phyloP scores from a whole-genome alignment of 768 basidiomycete species.

The Termitomyces sp. region DNA sequence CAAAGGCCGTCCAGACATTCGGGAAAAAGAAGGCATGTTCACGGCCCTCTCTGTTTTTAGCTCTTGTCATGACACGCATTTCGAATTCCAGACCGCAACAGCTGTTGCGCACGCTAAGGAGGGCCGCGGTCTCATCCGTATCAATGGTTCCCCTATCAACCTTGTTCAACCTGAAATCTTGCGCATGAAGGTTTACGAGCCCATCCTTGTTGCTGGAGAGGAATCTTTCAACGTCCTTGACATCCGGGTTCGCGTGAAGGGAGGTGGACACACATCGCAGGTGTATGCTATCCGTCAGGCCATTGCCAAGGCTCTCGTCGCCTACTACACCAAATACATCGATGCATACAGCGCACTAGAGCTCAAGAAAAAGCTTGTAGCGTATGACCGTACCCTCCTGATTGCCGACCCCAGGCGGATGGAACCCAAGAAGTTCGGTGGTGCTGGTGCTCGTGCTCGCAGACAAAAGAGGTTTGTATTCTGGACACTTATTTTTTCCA shows the following conservation, averaged over 20 bases:
- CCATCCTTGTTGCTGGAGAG: slow-evolving; percentile 89
- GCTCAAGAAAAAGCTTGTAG: slow-evolving; percentile 95
- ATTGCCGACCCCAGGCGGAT: slow-evolving; percentile 95
- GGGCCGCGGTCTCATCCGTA: slow-evolving; percentile 92
- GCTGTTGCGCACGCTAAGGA: slow-evolving; percentile 97
- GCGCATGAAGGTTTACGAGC: slow-evolving; percentile 97
- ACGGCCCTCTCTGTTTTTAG: slow-evolving; percentile 2
- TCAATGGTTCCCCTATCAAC: slow-evolving; percentile 95
- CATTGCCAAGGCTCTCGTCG: slow-evolving; percentile 95
- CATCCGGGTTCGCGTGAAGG: slow-evolving; percentile 96
- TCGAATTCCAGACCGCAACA: slow-evolving; percentile 74
- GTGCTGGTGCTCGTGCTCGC: slow-evolving; percentile 95
- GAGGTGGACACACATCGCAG: slow-evolving; percentile 99
- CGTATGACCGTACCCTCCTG: slow-evolving; percentile 87
- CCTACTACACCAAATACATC: slow-evolving; percentile 98
- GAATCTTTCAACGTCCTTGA: slow-evolving; percentile 84
- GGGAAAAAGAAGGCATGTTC: slow-evolving; percentile 96
- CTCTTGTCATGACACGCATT: slow-evolving; percentile 2
- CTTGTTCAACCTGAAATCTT: slow-evolving; percentile 94
- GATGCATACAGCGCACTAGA: slow-evolving; percentile 97
- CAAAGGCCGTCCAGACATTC: slow-evolving; percentile 96
- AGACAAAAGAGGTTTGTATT: slow-evolving; percentile 83
- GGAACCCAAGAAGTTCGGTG: slow-evolving; percentile 99
- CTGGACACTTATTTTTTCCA: neutral
- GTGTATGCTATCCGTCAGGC: slow-evolving; percentile 99